Evolutionary conservation across 2,329 filamentous ascomycete genomes (phyloP).

Genomic region (Trichoderma sp.): DNA sequence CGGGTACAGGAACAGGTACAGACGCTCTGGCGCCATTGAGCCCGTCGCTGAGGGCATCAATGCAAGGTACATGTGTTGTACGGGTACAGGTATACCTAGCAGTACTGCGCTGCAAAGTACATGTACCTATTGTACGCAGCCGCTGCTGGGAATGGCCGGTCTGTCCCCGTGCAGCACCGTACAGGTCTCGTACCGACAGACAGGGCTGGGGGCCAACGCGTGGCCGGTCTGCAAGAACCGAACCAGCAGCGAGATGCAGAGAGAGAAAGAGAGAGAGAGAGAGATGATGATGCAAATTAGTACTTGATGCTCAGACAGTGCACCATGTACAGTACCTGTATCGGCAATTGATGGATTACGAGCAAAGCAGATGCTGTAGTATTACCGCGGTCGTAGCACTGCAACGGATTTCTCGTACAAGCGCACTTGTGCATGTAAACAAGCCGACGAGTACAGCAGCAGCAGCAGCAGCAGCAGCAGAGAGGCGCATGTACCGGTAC

Average conservation of each 20-base stretch:
- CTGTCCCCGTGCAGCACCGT: background rate
- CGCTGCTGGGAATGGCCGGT: background rate
- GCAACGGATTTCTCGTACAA: background rate
- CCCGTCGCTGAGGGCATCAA: background rate
- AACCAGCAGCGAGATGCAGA: background rate
- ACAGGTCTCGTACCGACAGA: constrained; percentile 1
- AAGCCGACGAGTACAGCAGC: too few relatives aligned
- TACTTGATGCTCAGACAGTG: background rate
- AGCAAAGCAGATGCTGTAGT: background rate
- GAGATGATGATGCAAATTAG: background rate
- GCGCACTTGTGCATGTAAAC: background rate
- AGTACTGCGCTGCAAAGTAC: too few relatives aligned
- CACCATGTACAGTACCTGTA: background rate
- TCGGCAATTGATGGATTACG: background rate
- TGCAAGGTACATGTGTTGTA: background rate
- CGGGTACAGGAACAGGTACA: too few relatives aligned
- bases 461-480: too few relatives aligned
- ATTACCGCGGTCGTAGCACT: too few relatives aligned
- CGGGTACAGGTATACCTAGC: background rate
- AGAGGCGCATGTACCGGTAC: background rate
- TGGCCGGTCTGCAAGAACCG: constrained; percentile 5
- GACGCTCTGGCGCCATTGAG: background rate
- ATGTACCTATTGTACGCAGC: background rate
- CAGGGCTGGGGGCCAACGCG: constrained; percentile 9
- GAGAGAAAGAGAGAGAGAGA: background rate